phyloP scores from a whole-genome alignment of 768 basidiomycete species.

The Austroboletus festivus region DNA sequence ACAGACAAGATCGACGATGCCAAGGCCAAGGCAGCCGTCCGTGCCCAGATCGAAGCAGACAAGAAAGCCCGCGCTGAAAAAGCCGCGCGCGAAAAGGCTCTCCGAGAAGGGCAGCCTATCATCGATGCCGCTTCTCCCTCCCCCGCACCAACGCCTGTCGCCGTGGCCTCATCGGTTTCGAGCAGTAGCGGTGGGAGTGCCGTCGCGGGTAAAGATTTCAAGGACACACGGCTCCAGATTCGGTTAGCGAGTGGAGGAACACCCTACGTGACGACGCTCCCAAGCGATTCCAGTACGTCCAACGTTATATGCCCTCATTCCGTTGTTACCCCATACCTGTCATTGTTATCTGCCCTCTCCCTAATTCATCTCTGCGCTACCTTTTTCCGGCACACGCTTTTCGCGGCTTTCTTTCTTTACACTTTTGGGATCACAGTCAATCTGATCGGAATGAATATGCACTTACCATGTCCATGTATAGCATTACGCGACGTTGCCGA shows the following conservation, averaged over 20 bases:
- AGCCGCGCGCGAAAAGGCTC: slow-evolving; percentile 84
- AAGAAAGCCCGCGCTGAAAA: slow-evolving; percentile 87
- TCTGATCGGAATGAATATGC: no score
- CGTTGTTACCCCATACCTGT: no score
- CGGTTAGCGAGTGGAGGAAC: slow-evolving; percentile 74
- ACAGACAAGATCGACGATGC: slow-evolving; percentile 89
- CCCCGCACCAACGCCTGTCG: slow-evolving; percentile 32
- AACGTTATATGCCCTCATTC: no score
- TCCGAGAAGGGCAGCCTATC: slow-evolving; percentile 71
- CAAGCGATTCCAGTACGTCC: slow-evolving; percentile 79
- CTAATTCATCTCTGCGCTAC: no score
- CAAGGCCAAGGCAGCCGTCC: slow-evolving; percentile 80
- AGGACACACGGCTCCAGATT: slow-evolving; percentile 87
- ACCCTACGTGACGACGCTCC: slow-evolving; percentile 75
- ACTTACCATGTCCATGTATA: slow-evolving; percentile 29
- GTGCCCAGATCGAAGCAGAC: slow-evolving; percentile 93
- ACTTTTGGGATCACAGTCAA: no score
- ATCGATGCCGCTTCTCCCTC: slow-evolving; percentile 34
- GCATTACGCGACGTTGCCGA: slow-evolving; percentile 86
- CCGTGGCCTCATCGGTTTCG: slow-evolving; percentile 32
- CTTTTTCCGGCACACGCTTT: no score
- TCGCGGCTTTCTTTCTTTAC: no score
- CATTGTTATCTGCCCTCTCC: no score
- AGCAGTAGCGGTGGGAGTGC: slow-evolving; percentile 30
- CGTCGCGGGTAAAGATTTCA: slow-evolving; percentile 69